Base-by-base conservation (phyloP, 345 rosid species). In the Aurinia saxatilis region DNA sequence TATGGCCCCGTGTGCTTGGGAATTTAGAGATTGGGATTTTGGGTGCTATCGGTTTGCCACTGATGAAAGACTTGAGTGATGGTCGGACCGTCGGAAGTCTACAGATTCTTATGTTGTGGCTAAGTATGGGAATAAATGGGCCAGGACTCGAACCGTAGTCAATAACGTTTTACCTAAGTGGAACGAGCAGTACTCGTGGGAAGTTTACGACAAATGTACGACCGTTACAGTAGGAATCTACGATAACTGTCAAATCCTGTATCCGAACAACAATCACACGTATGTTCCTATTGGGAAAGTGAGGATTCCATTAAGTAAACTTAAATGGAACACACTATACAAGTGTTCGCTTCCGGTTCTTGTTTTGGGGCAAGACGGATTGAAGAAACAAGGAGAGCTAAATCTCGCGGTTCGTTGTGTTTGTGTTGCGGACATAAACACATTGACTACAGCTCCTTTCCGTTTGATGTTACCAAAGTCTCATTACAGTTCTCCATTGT, bases 81-180 rank as follows among this genome's bases (percentile, higher is more conserved):
- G 23, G 11, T 1, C 13, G 12, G n/a, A n/a, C n/a, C n/a, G n/a
- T n/a, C n/a, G n/a, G 23, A 5, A 16, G 0, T n/a, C n/a, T n/a
- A 23, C 14, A n/a, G 29, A 36, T 5, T 15, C 42, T 16, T 69
- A 69, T 1, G 68, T 53, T 2, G 73, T 69, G 5, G 73, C 50
- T 7, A 69, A 69, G 39, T 69, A 69, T 2, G 73, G 73, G 5
- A 61, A 53, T 3, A 69, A 62, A 53, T 69, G 73, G 73, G 49
- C 17, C 0, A 69, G 63, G 63, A 69, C 63, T 16, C 54, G 73
- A 45, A 60, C 73, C 18, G 62, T 69, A 49, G 63, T 69, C 5
- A 10, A 46, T 21, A 61, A 2, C 1, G 6, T 7, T 5, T 52
- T 57, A 5, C 73, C 63, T 0, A 68, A 60, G 39, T 60, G 67